Conservation (phyloP, 345 rosid species). For the Sisymbrium irio region DNA sequence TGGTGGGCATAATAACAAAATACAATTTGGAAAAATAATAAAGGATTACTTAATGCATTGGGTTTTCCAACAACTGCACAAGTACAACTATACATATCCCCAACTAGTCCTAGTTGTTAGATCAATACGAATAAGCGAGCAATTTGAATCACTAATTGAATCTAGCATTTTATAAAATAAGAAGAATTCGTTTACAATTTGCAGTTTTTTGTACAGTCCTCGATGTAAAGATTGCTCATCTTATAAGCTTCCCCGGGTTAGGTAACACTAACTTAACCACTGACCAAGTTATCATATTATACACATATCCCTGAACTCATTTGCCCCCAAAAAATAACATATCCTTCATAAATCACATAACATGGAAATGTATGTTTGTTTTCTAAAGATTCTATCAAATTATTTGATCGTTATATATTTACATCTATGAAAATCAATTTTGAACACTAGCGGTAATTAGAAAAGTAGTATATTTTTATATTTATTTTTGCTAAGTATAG, state of each 20-base stretch:
- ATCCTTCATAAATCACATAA: conserved; percentile 11
- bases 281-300: conserved; percentile 1
- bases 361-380: not conserved
- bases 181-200: conserved; percentile 10
- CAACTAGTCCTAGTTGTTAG: conserved; percentile 33
- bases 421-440: not conserved
- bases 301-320: conserved; percentile 4
- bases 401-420: not conserved
- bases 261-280: conserved; percentile 16
- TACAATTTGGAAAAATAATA: conserved; percentile 25
- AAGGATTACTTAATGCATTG: conserved; percentile 31
- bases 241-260: conserved; percentile 8
- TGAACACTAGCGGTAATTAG: not conserved
- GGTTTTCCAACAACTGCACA: conserved; percentile 31
- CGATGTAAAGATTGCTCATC: conserved; percentile 25
- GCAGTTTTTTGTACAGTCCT: conserved; percentile 9
- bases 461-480: too few relatives aligned
- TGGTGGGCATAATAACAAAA: conserved; percentile 33
- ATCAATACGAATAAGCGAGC: conserved; percentile 20
- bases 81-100: conserved; percentile 26
- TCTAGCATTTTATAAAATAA: conserved; percentile 9
- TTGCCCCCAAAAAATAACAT: not conserved
- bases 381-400: not conserved
- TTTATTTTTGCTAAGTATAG: too few relatives aligned
- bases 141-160: conserved; percentile 23